Base-by-base conservation (phyloP, 169 alveolate species). In the Plasmodium blacklocki region DNA sequence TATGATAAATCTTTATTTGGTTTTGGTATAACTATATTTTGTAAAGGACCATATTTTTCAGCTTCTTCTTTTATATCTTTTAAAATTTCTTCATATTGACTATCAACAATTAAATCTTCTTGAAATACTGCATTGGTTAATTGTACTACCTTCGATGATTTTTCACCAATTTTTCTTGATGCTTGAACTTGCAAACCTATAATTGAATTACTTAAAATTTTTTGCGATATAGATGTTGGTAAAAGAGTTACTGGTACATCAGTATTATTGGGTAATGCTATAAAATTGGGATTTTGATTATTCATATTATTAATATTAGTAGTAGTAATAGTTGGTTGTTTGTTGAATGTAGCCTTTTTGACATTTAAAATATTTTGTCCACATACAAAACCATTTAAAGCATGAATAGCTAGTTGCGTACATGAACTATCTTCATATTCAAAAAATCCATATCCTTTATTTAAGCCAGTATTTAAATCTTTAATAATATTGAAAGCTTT, bases 361-460 rank as follows among this genome's bases (percentile, higher is more conserved):
- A 93, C 96, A 71, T 91, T 88, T n/a, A 93, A 74, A 2, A 75
- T 93, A 26, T 93, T 89, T 56, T 76, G 76, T 45, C 89, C 96
- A 56, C 93, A 73, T n/a, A 78, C 96, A 43, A 75, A 62, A 62
- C 96, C 97, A 73, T 91, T 93, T 92, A 91, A 63, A 59, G 94
- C 97, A 52, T 92, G 90, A 45, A 95, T 94, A 29, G 98, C 98
- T 78, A 93, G 88, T 66, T 95, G 96, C 43, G 97, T 93, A 29
- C 94, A 93, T 18, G 93, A 93, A 45, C 95, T 86, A 78, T 95
- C 97, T 75, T 96, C 97, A 73, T 91, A 96, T 89, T 95, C 97
- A 50, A 96, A 94, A 70, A 96, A 95, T 9, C 97, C 98, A 89
- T 94, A 94, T 49, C 97, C 97, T 80, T 95, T 96, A 88, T 94